Evolutionary conservation across 768 basidiomycete species (phyloP), one percentile per base, ranked within the genome.

Genomic region (Suillus discolor): DNA sequence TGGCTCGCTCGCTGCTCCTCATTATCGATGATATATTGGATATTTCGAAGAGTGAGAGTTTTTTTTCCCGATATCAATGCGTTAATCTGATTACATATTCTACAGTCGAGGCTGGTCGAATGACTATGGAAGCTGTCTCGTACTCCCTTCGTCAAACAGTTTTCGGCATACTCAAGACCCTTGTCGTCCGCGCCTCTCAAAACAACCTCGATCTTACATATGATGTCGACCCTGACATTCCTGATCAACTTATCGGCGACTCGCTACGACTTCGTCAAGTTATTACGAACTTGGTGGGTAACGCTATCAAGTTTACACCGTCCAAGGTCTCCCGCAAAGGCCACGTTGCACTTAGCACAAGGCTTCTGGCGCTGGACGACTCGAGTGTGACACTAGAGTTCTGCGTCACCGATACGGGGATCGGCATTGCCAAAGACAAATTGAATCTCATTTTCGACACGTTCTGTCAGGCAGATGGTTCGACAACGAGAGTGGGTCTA

Each of bases 11-110:
- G 13, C 82, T 99, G 66, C 82, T 99, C 55, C 82, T 98, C 71
- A 99, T 99, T 79, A 99, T 99, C 68, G 97, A 99, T 76, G 97
- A 99, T 77, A 99, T 99, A 70, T 85, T 99, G 83, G 97, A 99
- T 84, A 99, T 99, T 68, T 98, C 96, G 20, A 99, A 99, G 87
- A 99, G 96, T 97, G 71, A 64, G 94, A 85, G 2, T 28, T 8
- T 61, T 8, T 61, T 18, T 9, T 38, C 53, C 38, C 41, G 45
- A 60, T 39, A n/a, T 38, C 15, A n/a, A 18, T 36, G 41, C 25
- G 38, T 49, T n/a, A 18, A 23, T 57, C 61, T 68, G 54, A 67
- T 67, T 39, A 65, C 55, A 70, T 44, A 42, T 47, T 34, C 54
- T 70, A 9, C 71, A 97, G 96, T 99, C 73, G 97, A 99, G 79